Conservation (phyloP, 1,284 basidiomycete species). For the Leccinum griseonigrum region DNA sequence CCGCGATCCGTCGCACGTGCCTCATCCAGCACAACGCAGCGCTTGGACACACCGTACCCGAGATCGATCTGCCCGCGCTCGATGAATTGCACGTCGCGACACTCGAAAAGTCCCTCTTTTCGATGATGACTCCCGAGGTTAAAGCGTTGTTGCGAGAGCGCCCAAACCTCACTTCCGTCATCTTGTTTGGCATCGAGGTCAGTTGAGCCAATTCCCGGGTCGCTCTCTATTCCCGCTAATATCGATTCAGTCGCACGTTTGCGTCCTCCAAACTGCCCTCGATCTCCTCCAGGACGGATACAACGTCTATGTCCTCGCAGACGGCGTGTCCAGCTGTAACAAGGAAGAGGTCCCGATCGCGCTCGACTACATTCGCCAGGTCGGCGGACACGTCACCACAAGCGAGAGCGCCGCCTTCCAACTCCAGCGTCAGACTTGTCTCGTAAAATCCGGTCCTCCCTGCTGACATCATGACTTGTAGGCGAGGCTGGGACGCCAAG, state of each 20-base stretch:
- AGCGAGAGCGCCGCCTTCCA: slow-evolving; percentile 84
- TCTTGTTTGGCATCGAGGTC: slow-evolving; percentile 87
- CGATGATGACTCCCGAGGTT: slow-evolving; percentile 77
- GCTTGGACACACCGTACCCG: slow-evolving; percentile 69
- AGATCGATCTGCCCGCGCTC: slow-evolving; percentile 59
- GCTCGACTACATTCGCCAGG: slow-evolving; percentile 65
- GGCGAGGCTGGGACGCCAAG: slow-evolving; percentile 62
- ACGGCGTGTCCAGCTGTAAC: slow-evolving; percentile 84
- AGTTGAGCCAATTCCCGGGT: slow-evolving; percentile 12
- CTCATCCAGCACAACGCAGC: slow-evolving; percentile 40
- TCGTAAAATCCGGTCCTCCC: slow-evolving; percentile 10
- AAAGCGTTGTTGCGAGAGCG: slow-evolving; percentile 49
- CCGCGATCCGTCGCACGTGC: not conserved
- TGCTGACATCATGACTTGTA: slow-evolving; percentile 26
- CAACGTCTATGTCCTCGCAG: slow-evolving; percentile 73
- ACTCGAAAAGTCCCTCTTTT: slow-evolving; percentile 76
- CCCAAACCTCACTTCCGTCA: slow-evolving; percentile 53
- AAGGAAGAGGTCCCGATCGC: slow-evolving; percentile 64
- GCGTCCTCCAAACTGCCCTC: slow-evolving; percentile 80
- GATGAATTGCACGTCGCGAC: slow-evolving; percentile 57
- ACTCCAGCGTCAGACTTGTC: slow-evolving; percentile 51
- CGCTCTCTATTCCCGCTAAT: slow-evolving; percentile 5
- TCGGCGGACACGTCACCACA: slow-evolving; percentile 76
- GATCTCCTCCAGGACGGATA: slow-evolving; percentile 57
- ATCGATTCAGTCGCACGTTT: slow-evolving; percentile 75